These are phyloP conservation scores for Grifola frondosa DNA, from an alignment of 1,284 basidiomycete species.

Conservation along the genomic window DNA sequence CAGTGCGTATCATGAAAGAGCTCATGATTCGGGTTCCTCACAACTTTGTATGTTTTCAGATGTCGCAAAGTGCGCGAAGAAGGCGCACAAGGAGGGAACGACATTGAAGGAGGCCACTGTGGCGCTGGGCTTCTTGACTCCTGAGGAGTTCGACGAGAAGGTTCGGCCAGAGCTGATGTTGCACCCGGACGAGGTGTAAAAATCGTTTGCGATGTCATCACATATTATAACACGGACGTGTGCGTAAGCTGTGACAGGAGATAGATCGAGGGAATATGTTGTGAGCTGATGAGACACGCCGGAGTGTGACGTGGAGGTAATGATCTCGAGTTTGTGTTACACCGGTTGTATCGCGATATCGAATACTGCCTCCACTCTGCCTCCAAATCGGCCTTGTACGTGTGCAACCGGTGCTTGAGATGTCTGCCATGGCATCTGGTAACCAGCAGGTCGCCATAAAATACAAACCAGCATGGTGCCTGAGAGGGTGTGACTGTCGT, in stretches of 20 bases:
- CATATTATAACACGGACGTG: slow-evolving; percentile 13
- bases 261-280: slow-evolving; percentile 7
- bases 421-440: no score
- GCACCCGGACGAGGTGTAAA: slow-evolving; percentile 60
- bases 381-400: no score
- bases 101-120: slow-evolving; percentile 96
- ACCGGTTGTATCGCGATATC: no score
- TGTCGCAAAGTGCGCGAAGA: slow-evolving; percentile 98
- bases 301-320: not conserved
- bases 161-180: slow-evolving; percentile 94
- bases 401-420: no score
- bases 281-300: slow-evolving; percentile 5
- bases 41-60: slow-evolving; percentile 46
- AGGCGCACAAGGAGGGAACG: slow-evolving; percentile 97
- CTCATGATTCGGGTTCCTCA: slow-evolving; percentile 2
- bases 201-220: slow-evolving; percentile 12
- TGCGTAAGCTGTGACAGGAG: slow-evolving; percentile 19
- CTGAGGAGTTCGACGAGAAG: slow-evolving; percentile 94
- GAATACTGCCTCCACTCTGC: no score
- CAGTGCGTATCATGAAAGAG: slow-evolving; percentile 81
- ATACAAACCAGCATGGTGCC: not conserved
- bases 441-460: no score
- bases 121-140: slow-evolving; percentile 79
- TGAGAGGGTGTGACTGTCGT: slow-evolving; percentile 3
- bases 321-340: no score